These are phyloP conservation scores for Teratosphaeria pseudoeucalypti DNA, from an alignment of 2,329 filamentous ascomycete species.

Conservation along the genomic window DNA sequence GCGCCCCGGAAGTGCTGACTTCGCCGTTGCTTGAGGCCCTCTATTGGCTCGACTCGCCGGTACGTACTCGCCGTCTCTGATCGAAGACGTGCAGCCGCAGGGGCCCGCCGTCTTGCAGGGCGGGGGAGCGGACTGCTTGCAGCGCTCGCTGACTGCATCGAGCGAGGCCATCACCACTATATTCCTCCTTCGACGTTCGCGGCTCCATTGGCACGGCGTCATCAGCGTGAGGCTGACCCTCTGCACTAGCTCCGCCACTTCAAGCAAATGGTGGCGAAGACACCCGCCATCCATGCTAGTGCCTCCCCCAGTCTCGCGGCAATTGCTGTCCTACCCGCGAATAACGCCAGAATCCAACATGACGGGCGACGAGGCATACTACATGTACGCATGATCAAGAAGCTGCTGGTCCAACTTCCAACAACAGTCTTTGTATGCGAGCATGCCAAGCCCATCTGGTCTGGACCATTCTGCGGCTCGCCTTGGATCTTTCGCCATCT, in stretches of 20 bases:
- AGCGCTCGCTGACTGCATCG: not conserved
- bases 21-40: not conserved
- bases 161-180: not conserved
- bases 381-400: no score
- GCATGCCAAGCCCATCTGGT: no score
- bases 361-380: not conserved
- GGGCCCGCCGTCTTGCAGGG: not conserved
- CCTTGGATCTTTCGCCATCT: no score
- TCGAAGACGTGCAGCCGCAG: not conserved
- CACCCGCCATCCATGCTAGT: not conserved
- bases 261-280: not conserved
- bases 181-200: not conserved
- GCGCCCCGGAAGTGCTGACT: not conserved
- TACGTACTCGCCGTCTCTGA: not conserved
- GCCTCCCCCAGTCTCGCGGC: not conserved
- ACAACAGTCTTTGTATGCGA: no score
- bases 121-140: not conserved
- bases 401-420: not conserved
- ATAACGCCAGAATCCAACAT: not conserved
- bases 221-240: not conserved
- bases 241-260: not conserved
- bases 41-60: not conserved
- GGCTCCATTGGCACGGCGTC: not conserved
- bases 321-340: not conserved
- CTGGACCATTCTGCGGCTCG: no score